Percentiles rank a stretch among this genome's conserved stretches.
phyloP scores from a whole-genome alignment of 305 asterid species.

The Solanum hybrid region DNA sequence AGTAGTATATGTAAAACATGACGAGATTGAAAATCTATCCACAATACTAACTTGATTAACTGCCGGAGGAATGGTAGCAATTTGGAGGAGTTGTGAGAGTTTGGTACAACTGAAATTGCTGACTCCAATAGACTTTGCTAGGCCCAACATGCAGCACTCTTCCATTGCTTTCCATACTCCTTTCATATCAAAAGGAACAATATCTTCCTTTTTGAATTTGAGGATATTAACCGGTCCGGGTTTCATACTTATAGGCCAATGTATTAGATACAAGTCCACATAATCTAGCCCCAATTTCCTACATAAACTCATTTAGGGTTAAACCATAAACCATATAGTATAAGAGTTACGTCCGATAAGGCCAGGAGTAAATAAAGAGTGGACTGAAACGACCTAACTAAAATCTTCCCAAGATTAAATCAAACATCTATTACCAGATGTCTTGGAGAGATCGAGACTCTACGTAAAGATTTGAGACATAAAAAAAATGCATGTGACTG shows the following conservation, averaged over 20 bases:
- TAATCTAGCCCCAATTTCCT: conserved; percentile 28
- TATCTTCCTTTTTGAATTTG: not conserved
- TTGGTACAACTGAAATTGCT: conserved; percentile 34
- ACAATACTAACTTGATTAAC: conserved; percentile 16
- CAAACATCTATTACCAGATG: not conserved
- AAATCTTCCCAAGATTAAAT: not conserved
- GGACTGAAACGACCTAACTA: not conserved
- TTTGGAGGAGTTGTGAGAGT: conserved; percentile 19
- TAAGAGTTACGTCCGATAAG: not conserved
- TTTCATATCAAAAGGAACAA: conserved; percentile 25
- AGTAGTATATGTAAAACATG: not conserved
- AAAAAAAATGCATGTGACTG: not conserved
- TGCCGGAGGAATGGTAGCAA: conserved; percentile 30
- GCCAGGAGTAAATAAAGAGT: not conserved
- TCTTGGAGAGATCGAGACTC: not conserved
- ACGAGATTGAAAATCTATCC: not conserved
- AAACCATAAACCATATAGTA: not conserved
- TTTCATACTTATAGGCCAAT: conserved; percentile 31
- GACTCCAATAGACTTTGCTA: conserved; percentile 39
- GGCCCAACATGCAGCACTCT: conserved; percentile 24
- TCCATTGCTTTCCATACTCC: conserved; percentile 11
- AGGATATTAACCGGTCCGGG: not conserved
- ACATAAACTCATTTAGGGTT: not conserved
- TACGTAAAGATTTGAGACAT: not conserved
- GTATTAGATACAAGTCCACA: conserved; percentile 36